These are phyloP conservation scores for Dactylellina haptotyla DNA, from an alignment of 2,329 filamentous ascomycete species.

Conservation along the genomic window DNA sequence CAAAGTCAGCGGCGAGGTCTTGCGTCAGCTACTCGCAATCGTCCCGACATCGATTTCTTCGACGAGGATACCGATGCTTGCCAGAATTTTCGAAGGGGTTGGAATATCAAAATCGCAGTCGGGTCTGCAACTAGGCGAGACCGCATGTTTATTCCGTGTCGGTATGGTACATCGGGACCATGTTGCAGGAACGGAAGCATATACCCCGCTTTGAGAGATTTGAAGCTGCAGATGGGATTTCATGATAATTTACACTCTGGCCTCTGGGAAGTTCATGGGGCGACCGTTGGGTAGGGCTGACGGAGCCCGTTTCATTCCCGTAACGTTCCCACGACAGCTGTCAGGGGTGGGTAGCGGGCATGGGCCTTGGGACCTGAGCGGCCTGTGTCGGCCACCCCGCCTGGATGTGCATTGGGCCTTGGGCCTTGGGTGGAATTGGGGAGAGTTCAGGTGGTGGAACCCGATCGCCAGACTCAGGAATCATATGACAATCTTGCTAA, in stretches of 20 bases:
- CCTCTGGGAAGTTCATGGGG: not conserved
- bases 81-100: slow-evolving; percentile 1
- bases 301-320: slow-evolving; percentile 14
- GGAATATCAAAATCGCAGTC: slow-evolving; percentile 31
- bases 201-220: slow-evolving; percentile 11
- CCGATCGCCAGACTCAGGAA: no score
- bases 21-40: not conserved
- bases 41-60: not conserved
- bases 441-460: not conserved
- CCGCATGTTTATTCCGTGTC: slow-evolving; percentile 20
- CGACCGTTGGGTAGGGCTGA: slow-evolving; percentile 14
- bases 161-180: slow-evolving; percentile 6
- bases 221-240: not conserved
- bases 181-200: slow-evolving; percentile 13
- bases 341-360: slow-evolving; percentile 11
- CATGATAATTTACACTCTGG: not conserved
- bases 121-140: slow-evolving; percentile 41
- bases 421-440: slow-evolving; percentile 1
- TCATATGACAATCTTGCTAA: not conserved
- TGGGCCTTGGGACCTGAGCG: slow-evolving; percentile 4
- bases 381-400: slow-evolving; percentile 23
- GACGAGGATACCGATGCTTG: not conserved
- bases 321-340: slow-evolving; percentile 12
- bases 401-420: slow-evolving; percentile 14
- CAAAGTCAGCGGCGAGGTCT: no score